phyloP scores from a whole-genome alignment of 805 yeast species.

The Pichia thaimueangensis region DNA sequence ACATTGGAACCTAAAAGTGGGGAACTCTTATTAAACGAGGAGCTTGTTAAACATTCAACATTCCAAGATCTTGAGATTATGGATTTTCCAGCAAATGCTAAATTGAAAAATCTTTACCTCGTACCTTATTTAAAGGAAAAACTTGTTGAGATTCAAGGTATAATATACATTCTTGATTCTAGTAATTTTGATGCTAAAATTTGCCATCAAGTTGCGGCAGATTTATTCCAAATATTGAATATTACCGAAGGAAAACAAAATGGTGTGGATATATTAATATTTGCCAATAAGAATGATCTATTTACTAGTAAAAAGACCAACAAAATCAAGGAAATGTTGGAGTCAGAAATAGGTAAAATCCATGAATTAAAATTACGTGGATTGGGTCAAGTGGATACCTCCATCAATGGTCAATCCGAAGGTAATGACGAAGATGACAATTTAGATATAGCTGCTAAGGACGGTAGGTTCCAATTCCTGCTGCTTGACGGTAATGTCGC shows the following conservation, averaged over 20 bases:
- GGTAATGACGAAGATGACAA: slow-evolving; percentile 26
- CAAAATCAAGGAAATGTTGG: slow-evolving; percentile 55
- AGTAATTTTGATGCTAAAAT: slow-evolving; percentile 44
- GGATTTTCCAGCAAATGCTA: slow-evolving; percentile 87
- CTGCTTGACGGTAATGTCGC: slow-evolving; percentile 68
- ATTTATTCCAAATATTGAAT: slow-evolving; percentile 52
- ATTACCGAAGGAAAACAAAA: slow-evolving; percentile 55
- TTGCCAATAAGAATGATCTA: slow-evolving; percentile 79
- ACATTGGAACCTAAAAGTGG: slow-evolving; percentile 44
- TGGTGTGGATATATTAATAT: slow-evolving; percentile 70
- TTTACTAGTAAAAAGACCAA: slow-evolving; percentile 73
- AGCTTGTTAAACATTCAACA: slow-evolving; percentile 25
- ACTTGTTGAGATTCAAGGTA: slow-evolving; percentile 48
- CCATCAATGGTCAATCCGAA: slow-evolving; percentile 23
- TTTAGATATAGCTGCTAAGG: slow-evolving; percentile 38
- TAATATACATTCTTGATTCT: slow-evolving; percentile 75
- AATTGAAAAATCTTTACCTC: slow-evolving; percentile 52
- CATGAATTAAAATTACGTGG: slow-evolving; percentile 42
- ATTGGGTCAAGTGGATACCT: slow-evolving; percentile 39
- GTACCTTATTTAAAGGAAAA: slow-evolving; percentile 43
- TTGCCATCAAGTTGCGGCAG: slow-evolving; percentile 49
- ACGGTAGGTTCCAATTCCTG: slow-evolving; percentile 52
- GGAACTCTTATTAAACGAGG: slow-evolving; percentile 28
- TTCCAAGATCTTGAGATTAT: slow-evolving; percentile 43
- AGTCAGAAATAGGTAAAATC: slow-evolving; percentile 53